Evolutionary conservation across 495 filamentous ascomycete species (phyloP).

Genomic region (Trichoderma virens): DNA sequence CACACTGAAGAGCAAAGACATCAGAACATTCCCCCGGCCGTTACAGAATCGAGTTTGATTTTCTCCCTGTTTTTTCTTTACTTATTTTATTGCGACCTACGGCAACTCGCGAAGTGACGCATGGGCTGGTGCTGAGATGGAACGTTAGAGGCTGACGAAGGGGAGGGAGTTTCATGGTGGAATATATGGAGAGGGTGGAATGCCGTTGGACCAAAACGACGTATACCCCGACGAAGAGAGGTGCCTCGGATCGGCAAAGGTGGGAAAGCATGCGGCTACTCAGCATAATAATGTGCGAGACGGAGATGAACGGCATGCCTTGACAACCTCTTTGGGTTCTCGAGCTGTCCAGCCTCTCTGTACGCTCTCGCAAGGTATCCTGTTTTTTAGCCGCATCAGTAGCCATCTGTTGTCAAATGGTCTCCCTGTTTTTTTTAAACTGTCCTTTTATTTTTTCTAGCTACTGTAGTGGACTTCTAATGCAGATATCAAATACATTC

Average conservation of each 20-base stretch:
- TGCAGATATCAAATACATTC: constrained; percentile 45
- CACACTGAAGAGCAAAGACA: constrained; percentile 19
- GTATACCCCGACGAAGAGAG: constrained; percentile 1
- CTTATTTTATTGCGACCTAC: constrained; percentile 17
- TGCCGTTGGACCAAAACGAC: not conserved
- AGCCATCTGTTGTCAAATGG: constrained; percentile 15
- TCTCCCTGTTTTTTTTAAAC: constrained; percentile 22
- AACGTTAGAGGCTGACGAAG: not conserved
- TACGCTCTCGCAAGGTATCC: constrained; percentile 12
- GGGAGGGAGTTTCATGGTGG: not conserved
- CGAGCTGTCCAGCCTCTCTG: not conserved
- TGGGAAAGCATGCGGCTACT: not conserved
- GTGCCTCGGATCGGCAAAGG: not conserved
- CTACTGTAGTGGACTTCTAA: constrained; percentile 45
- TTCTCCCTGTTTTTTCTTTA: constrained; percentile 14
- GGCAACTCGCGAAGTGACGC: not conserved
- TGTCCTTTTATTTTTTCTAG: constrained; percentile 30
- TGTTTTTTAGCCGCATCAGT: constrained; percentile 14
- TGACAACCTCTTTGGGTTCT: not conserved
- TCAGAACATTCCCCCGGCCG: constrained; percentile 32
- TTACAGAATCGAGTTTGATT: constrained; percentile 13
- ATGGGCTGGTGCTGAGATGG: not conserved
- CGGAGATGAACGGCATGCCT: not conserved
- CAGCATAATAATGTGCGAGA: not conserved
- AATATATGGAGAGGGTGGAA: not conserved